phyloP scores from a whole-genome alignment of 2,329 filamentous ascomycete genomes.

The Arthroderma sp. region DNA sequence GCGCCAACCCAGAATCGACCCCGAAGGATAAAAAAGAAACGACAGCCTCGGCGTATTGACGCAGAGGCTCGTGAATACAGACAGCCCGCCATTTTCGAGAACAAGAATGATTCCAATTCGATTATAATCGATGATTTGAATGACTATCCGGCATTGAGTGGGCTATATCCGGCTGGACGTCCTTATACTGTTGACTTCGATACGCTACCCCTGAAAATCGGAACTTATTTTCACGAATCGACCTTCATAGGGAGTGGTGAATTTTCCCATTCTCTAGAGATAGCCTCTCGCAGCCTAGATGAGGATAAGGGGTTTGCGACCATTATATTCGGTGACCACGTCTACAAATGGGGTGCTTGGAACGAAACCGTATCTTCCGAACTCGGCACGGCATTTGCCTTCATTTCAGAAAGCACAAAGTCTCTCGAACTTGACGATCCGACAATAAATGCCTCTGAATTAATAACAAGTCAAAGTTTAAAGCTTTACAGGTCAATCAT shows the following conservation, averaged over 20 bases:
- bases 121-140: conserved; percentile 1
- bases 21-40: conserved; percentile 19
- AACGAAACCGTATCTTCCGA: conserved; percentile 41
- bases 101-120: conserved; percentile 1
- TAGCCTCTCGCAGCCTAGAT: conserved; percentile 33
- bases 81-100: conserved; percentile 23
- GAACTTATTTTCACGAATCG: conserved; percentile 42
- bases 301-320: conserved; percentile 24
- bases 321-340: conserved; percentile 23
- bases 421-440: conserved; percentile 4
- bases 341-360: conserved; percentile 40
- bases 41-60: conserved; percentile 33
- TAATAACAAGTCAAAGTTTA: conserved; percentile 7
- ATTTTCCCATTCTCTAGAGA: conserved; percentile 33
- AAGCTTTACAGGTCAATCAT: conserved; percentile 31
- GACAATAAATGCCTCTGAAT: conserved; percentile 2
- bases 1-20: not conserved
- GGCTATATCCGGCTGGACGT: conserved; percentile 36
- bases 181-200: conserved; percentile 43
- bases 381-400: conserved; percentile 25
- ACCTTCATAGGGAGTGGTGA: conserved; percentile 48
- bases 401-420: conserved; percentile 17
- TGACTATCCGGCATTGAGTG: conserved; percentile 15
- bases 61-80: conserved; percentile 33
- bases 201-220: conserved; percentile 34